Percentiles rank a stretch among this genome's conserved stretches.
Conservation (phyloP, 129 eudicot species). For the Flaveria robusta region DNA sequence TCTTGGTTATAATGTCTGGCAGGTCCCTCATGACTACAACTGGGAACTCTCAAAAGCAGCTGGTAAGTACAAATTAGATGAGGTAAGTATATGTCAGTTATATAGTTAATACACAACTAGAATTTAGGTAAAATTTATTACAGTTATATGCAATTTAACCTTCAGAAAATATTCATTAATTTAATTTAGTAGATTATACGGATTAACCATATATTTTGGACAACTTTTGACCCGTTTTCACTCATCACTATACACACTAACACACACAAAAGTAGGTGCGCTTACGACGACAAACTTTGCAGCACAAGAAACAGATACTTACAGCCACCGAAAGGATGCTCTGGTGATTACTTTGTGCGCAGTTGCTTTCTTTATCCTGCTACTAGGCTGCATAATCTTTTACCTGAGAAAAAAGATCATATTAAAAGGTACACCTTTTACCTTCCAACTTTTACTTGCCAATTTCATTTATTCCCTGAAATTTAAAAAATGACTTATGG, state of each 20-base stretch:
- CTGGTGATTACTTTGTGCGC: conserved; percentile 31
- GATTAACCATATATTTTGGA: too few relatives aligned
- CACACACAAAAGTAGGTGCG: too few relatives aligned
- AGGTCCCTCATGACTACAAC: conserved; percentile 47
- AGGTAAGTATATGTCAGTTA: too few relatives aligned
- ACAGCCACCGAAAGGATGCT: conserved; percentile 9
- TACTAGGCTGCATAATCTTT: conserved; percentile 35
- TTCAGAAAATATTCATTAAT: too few relatives aligned
- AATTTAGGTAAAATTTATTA: too few relatives aligned
- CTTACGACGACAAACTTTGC: conserved; percentile 10
- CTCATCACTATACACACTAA: too few relatives aligned
- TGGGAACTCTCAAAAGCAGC: conserved; percentile 64
- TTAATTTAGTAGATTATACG: too few relatives aligned
- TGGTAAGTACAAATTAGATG: conserved; percentile 41
- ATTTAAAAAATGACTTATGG: not conserved
- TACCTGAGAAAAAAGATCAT: conserved; percentile 29
- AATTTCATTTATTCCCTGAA: too few relatives aligned
- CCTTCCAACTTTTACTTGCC: not conserved
- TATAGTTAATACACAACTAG: too few relatives aligned
- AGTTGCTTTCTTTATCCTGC: conserved; percentile 23
- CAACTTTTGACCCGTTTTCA: too few relatives aligned
- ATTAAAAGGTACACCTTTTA: conserved; percentile 31
- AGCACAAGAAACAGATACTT: conserved; percentile 36
- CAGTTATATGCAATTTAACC: too few relatives aligned
- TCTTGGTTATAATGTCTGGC: conserved; percentile 71